Percentiles rank a stretch among this genome's conserved stretches.
phyloP scores from a whole-genome alignment of 768 basidiomycete species.

The Naganishia kalamii region DNA sequence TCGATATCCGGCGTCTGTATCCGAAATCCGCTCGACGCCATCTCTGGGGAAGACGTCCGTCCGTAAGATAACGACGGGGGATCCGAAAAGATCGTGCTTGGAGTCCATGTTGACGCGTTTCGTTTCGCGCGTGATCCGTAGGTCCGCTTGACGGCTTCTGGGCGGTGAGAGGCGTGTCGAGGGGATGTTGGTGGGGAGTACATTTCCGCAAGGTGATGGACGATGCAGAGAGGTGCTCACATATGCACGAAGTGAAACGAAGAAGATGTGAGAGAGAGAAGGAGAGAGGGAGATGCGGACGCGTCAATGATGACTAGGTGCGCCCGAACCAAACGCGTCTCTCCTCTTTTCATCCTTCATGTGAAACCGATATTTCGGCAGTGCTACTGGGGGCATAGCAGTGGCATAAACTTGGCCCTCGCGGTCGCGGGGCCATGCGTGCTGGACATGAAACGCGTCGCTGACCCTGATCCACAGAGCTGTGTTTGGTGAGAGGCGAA shows the following conservation, averaged over 20 bases:
- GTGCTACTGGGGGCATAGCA: no score
- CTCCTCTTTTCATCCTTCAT: no score
- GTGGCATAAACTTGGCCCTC: no score
- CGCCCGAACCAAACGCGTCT: no score
- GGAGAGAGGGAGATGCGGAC: no score
- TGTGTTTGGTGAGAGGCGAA: no score
- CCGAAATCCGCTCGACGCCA: conserved; percentile 10
- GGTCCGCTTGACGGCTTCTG: conserved; percentile 1
- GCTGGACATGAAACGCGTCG: no score
- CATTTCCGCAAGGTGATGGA: background rate
- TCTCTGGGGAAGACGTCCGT: background rate
- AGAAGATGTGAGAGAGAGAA: background rate
- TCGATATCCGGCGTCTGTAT: background rate
- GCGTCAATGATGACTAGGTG: no score
- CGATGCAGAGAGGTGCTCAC: background rate
- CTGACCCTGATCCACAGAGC: no score
- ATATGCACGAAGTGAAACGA: background rate
- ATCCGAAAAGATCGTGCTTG: background rate
- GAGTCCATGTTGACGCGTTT: background rate
- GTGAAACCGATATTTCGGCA: no score
- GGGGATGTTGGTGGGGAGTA: background rate
- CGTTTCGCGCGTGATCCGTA: conserved; percentile 6
- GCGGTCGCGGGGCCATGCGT: no score
- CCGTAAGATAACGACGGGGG: background rate
- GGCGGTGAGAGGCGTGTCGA: background rate